A percentile compares a stretch with the other conserved stretches of the same genome.
phyloP scores from a whole-genome alignment of 225 moss, liverwort and hornwort genomes.

The Physcomitrellopsis africana region DNA sequence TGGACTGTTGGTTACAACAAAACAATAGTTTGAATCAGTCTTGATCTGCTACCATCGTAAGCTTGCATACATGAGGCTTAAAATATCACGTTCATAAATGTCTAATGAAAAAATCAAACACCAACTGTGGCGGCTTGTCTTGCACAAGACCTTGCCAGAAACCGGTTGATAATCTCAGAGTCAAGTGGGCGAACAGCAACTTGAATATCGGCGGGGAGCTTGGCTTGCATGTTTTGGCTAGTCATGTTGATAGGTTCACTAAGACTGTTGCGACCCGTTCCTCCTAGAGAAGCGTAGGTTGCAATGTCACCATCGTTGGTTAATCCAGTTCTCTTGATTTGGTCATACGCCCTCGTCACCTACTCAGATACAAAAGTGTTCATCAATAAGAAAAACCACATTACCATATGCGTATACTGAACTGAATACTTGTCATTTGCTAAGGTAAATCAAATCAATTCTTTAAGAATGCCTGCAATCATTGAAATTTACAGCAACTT shows the following conservation, averaged over 20 bases:
- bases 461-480: too few species aligned
- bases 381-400: neutral
- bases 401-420: neutral
- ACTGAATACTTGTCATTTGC: too few species aligned
- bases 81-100: constrained; percentile 16
- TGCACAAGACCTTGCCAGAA: constrained; percentile 82
- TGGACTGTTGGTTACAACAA: constrained; percentile 5
- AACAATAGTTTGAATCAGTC: constrained; percentile 36
- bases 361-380: constrained; percentile 28
- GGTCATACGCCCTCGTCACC: constrained; percentile 89
- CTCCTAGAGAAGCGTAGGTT: constrained; percentile 79
- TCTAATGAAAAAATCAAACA: constrained; percentile 27
- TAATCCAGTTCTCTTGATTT: constrained; percentile 86
- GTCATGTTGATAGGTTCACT: constrained; percentile 88
- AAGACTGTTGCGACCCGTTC: constrained; percentile 75
- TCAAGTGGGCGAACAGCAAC: constrained; percentile 86
- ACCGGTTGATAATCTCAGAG: constrained; percentile 76
- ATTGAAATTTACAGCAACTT: too few species aligned
- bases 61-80: constrained; percentile 6
- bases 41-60: neutral
- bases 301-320: constrained; percentile 61
- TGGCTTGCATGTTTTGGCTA: constrained; percentile 68
- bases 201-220: constrained; percentile 61
- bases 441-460: too few species aligned
- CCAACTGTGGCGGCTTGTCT: constrained; percentile 61